Evolutionary conservation across 1,284 basidiomycete species (phyloP), one percentile per base, ranked within the genome.

Genomic region (Marasmius fiardii): DNA sequence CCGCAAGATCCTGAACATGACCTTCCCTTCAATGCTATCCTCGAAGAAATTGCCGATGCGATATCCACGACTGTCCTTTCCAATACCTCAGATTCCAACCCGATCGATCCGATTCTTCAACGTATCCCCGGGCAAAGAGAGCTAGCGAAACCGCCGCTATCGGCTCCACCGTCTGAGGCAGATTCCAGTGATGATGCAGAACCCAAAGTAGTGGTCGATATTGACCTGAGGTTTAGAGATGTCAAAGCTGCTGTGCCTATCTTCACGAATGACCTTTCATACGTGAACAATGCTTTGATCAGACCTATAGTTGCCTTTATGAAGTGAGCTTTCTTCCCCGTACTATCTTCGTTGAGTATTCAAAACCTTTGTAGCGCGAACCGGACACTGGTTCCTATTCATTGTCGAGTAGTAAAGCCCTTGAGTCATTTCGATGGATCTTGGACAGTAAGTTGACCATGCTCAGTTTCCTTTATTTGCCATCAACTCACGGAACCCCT

Each of bases 231-330:
- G 54, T 98, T 99, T 73, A 83, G 95, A 53, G 97, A 99, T 72
- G 72, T 99, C 70, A 98, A 98, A 72, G 96, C 96, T 31, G 92
- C 88, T 11, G 93, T 99, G 16, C 97, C 96, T 1, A 81, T 95
- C 43, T 97, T 94, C 72, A 88, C 92, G 28, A 80, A 78, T 45
- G 91, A 95, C 64, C 68, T 99, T 56, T 93, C 91, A 53, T 93
- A 98, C 67, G 89, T 91, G 59, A 96, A 96, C 66, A 93, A 90
- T 67, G 97, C 96, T n/a, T 77, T 99, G 31, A 91, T 98, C 43
- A 75, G 97, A 57, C 96, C 97, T 3, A 98, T 99, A 60, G 97
- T 99, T 4, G 95, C 95, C 0, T 99, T 99, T 68, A 97, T 99
- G 85, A 97, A 97, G 92, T 94, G 64, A 61, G 88, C 43, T 11